phyloP scores from a whole-genome alignment of 2,329 filamentous ascomycete genomes.

The Whalleya microplaca region DNA sequence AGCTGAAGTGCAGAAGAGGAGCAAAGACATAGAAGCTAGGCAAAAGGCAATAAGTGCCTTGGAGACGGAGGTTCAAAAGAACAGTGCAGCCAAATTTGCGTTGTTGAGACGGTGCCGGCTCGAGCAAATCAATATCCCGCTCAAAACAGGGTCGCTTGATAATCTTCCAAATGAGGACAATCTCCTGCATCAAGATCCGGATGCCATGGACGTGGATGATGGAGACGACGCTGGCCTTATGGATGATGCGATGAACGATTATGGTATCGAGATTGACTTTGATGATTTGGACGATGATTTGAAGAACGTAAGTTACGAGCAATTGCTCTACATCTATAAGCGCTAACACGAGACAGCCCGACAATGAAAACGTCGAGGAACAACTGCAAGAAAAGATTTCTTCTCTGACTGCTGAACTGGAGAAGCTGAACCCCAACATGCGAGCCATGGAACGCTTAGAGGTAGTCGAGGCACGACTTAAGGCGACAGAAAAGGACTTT shows the following conservation, averaged over 20 bases:
- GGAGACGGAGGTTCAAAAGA: conserved; percentile 86
- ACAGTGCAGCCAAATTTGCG: conserved; percentile 81
- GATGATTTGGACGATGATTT: conserved; percentile 79
- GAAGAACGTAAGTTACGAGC: conserved; percentile 63
- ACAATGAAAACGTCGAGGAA: conserved; percentile 73
- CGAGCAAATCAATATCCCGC: conserved; percentile 86
- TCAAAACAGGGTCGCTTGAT: conserved; percentile 77
- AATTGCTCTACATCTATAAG: conserved; percentile 30
- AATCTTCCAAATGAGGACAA: conserved; percentile 86
- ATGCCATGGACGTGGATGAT: conserved; percentile 92
- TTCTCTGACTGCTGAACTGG: conserved; percentile 75
- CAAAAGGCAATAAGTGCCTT: conserved; percentile 75
- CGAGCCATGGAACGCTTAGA: conserved; percentile 91
- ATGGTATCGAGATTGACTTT: conserved; percentile 91
- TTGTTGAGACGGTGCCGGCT: conserved; percentile 88
- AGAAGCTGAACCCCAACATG: conserved; percentile 97
- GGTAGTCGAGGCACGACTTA: conserved; percentile 80
- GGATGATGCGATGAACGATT: conserved; percentile 75
- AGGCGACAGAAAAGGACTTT: conserved; percentile 85
- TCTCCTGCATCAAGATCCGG: conserved; percentile 74
- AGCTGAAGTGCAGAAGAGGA: conserved; percentile 79
- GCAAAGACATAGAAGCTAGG: conserved; percentile 76
- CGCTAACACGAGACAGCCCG: conserved; percentile 55
- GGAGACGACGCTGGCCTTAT: conserved; percentile 63
- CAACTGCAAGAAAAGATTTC: conserved; percentile 77